phyloP scores from a whole-genome alignment of 768 basidiomycete genomes.

The Amanita polypyramis region DNA sequence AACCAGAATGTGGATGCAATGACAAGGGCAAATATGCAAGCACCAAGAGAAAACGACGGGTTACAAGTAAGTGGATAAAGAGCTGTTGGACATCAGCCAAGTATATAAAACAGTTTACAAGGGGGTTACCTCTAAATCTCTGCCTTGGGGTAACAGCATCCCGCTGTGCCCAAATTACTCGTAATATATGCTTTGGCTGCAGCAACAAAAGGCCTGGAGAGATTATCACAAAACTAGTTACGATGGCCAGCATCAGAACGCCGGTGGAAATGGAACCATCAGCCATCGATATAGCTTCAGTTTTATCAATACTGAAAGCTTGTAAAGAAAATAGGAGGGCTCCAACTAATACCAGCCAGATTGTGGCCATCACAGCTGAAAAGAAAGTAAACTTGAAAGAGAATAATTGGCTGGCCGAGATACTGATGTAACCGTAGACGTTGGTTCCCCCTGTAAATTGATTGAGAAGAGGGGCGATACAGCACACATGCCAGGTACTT shows the following conservation, averaged over 20 bases:
- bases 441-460: slow-evolving; percentile 35
- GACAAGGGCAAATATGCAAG: slow-evolving; percentile 56
- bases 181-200: slow-evolving; percentile 58
- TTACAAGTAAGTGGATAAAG: slow-evolving; percentile 65
- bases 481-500: slow-evolving; percentile 16
- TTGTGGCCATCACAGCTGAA: slow-evolving; percentile 37
- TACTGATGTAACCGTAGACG: slow-evolving; percentile 47
- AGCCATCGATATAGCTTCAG: slow-evolving; percentile 38
- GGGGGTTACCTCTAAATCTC: slow-evolving; percentile 56
- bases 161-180: slow-evolving; percentile 41
- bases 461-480: slow-evolving; percentile 7
- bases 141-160: slow-evolving; percentile 67
- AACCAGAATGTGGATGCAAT: slow-evolving; percentile 67
- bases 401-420: slow-evolving; percentile 50
- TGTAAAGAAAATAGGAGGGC: slow-evolving; percentile 60
- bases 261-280: slow-evolving; percentile 68
- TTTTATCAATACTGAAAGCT: slow-evolving; percentile 35
- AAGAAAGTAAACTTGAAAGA: slow-evolving; percentile 58
- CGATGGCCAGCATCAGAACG: slow-evolving; percentile 43
- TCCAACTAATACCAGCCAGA: slow-evolving; percentile 59
- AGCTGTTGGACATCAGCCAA: slow-evolving; percentile 24
- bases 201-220: slow-evolving; percentile 62
- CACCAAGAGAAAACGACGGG: slow-evolving; percentile 54
- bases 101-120: slow-evolving; percentile 5
- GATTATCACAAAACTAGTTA: slow-evolving; percentile 58